Percentiles rank a stretch among this genome's conserved stretches.
phyloP scores from a whole-genome alignment of 345 rosid genomes.

The Linum tenue region DNA sequence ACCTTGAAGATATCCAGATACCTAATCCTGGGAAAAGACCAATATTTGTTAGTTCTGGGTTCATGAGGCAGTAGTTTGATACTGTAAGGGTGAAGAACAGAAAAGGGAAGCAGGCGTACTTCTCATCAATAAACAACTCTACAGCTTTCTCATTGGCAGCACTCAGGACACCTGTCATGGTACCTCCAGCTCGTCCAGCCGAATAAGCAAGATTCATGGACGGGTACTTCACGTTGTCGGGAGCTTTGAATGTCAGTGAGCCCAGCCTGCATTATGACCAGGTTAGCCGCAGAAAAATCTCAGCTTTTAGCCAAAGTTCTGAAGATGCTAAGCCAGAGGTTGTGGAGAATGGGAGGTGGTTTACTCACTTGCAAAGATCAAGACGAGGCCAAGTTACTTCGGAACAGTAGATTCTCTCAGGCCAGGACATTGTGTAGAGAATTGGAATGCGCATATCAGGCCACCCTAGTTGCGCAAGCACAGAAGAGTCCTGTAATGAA shows the following conservation, averaged over 20 bases:
- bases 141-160: constrained; percentile 93
- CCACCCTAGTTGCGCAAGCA: constrained; percentile 94
- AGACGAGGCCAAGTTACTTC: constrained; percentile 95
- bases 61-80: background rate
- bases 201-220: constrained; percentile 94
- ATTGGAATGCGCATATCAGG: constrained; percentile 93
- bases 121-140: constrained; percentile 70
- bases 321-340: background rate
- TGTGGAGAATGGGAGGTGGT: too few species aligned
- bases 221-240: constrained; percentile 83
- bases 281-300: background rate
- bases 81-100: background rate
- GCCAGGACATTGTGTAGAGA: constrained; percentile 98
- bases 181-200: constrained; percentile 97
- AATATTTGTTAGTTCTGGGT: background rate
- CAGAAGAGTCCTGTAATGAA: constrained; percentile 72
- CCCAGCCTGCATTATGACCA: constrained; percentile 52
- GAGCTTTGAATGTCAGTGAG: constrained; percentile 77
- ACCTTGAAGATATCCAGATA: constrained; percentile 87
- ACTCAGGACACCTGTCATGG: constrained; percentile 99
- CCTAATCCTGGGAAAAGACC: constrained; percentile 51
- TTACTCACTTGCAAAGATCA: constrained; percentile 81
- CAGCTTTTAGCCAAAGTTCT: background rate
- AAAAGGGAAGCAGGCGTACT: constrained; percentile 31
- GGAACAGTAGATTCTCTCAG: constrained; percentile 84